A percentile compares a stretch with the other conserved stretches of the same genome.
phyloP scores from a whole-genome alignment of 169 alveolate species.

The Eimeria maxima region DNA sequence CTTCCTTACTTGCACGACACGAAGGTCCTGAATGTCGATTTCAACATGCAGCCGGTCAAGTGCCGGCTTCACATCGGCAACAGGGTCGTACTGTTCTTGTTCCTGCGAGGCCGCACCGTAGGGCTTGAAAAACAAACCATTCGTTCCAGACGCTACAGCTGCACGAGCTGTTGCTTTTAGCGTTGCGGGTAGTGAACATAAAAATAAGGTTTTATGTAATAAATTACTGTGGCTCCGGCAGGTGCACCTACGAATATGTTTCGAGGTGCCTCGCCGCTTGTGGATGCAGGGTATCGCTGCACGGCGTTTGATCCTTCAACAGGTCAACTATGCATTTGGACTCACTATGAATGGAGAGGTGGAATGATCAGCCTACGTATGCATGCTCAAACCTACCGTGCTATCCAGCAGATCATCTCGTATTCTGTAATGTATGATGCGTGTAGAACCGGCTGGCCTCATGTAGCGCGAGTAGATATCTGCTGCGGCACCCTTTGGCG shows the following conservation, averaged over 20 bases:
- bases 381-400: constrained; percentile 11
- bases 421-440: constrained; percentile 51
- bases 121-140: background rate
- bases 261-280: background rate
- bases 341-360: background rate
- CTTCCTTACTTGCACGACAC: constrained; percentile 57
- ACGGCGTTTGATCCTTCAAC: background rate
- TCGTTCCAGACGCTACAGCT: background rate
- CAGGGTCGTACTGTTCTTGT: constrained; percentile 60
- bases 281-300: background rate
- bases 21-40: constrained; percentile 68
- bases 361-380: background rate
- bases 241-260: background rate
- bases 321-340: background rate
- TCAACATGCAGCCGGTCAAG: constrained; percentile 76
- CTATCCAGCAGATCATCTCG: constrained; percentile 64
- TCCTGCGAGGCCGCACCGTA: constrained; percentile 38
- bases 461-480: constrained; percentile 1
- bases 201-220: background rate
- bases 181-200: background rate
- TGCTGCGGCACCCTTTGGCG: background rate
- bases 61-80: constrained; percentile 70
- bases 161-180: background rate
- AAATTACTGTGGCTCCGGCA: background rate
- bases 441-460: constrained; percentile 32